Base-by-base conservation (phyloP, 1,284 basidiomycete species). In the Trametes hirsuta region DNA sequence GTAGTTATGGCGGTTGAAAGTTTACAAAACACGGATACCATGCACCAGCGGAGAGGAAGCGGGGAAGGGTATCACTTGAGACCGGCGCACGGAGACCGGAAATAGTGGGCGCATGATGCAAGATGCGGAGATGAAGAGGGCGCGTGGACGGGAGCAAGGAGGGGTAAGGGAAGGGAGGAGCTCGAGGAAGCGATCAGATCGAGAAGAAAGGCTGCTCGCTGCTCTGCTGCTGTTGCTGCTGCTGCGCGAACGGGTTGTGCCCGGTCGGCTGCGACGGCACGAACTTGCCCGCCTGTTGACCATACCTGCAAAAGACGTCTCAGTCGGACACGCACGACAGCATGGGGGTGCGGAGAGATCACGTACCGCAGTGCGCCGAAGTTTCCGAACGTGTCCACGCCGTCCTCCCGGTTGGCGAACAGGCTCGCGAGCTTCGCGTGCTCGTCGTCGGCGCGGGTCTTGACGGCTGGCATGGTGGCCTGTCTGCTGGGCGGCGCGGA, bases 311-410 rank as follows among this genome's bases (percentile, higher is more conserved):
- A 35, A 18, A 18, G 18, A 18, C 18, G 18, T 18, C 18, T 18
- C 18, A 18, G 18, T 18, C 18, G 18, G 18, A 18, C 18, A 25
- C 46, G 47, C 40, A 36, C 24, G 40, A 4, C 10, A 14, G 10
- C 39, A 47, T 18, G 11, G 47, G 49, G 34, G 65, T 45, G 22
- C 21, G 18, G 56, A 34, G 46, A 55, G 39, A 3, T 2, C 18
- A 67, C 79, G 65, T 71, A 90, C 81, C 95, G 84, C 61, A 96
- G 75, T 55, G 81, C 71, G 39, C 96, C 95, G 42, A 86, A 70
- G 74, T 98, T 98, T 51, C 95, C 95, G 72, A 98, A 98, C 44
- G 95, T 96, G 77, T 98, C 95, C 73, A 91, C 79, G 0, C 96
- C 95, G 68, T 94, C 94, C 25, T 71, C 94, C 55, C 88, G 81